Percentiles rank a stretch among this genome's conserved stretches.
phyloP scores from a whole-genome alignment of 768 basidiomycete species.

The Tricholoma hemisulphureum region DNA sequence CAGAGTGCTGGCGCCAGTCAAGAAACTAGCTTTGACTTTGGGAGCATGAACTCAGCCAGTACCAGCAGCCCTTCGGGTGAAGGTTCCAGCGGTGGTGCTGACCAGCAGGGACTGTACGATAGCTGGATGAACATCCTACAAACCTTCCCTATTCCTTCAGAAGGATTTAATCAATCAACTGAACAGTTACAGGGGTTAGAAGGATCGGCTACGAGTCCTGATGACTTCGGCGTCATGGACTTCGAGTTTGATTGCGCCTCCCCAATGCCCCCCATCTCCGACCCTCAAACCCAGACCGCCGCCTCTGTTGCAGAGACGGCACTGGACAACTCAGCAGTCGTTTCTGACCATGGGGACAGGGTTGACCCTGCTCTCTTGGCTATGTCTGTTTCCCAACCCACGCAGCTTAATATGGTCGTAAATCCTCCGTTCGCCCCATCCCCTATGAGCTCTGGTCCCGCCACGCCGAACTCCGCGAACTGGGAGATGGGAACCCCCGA shows the following conservation, averaged over 20 bases:
- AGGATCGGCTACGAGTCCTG: slow-evolving; percentile 1
- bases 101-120: slow-evolving; percentile 42
- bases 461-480: slow-evolving; percentile 35
- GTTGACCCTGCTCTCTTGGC: slow-evolving; percentile 37
- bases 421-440: slow-evolving; percentile 17
- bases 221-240: slow-evolving; percentile 11
- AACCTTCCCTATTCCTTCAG: slow-evolving; percentile 37
- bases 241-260: slow-evolving; percentile 14
- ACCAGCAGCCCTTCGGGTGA: not conserved
- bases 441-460: slow-evolving; percentile 31
- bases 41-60: slow-evolving; percentile 1
- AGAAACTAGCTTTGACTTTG: not conserved
- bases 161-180: slow-evolving; percentile 21
- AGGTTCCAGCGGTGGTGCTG: slow-evolving; percentile 30
- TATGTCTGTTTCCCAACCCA: slow-evolving; percentile 18
- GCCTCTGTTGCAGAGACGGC: not conserved
- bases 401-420: not conserved
- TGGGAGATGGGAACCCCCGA: slow-evolving; percentile 38
- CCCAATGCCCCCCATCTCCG: slow-evolving; percentile 6
- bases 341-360: slow-evolving; percentile 18
- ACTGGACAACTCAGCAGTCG: not conserved
- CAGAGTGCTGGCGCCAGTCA: not conserved
- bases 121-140: slow-evolving; percentile 54
- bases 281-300: slow-evolving; percentile 8
- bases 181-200: not conserved